Base-by-base conservation (phyloP, 2,329 filamentous ascomycete genomes). In the Paraphaeosphaeria minitans region DNA sequence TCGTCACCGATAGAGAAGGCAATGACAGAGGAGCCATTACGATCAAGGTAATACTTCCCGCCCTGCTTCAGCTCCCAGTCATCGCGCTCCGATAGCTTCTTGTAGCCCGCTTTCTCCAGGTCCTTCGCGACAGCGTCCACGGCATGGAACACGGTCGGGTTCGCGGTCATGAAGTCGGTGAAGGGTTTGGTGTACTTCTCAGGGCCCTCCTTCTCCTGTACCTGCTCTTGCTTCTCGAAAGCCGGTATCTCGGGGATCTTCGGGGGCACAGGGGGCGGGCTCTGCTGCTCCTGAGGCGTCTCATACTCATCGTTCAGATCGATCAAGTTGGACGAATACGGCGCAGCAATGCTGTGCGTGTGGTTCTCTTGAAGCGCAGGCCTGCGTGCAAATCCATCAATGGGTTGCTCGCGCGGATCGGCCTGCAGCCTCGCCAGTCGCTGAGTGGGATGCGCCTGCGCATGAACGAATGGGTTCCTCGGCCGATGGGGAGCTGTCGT, bases 61-160 rank as follows among this genome's bases (percentile, higher is more conserved):
- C 93, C 93, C 16, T 85, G 82, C 73, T 90, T 80, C 56, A 98
- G 81, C 72, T 89, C 87, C 95, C 95, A 99, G 59, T 84, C 82
- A 61, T 93, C 88, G 49, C 94, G 88, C 72, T 94, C 86, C 7
- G 89, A 89, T n/a, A 93, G 84, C 85, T 90, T 88, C 60, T 83
- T 84, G 78, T 91, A 99, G 46, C 92, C 94, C 39, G 86, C 82
- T 41, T 86, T 83, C 62, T 84, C 82, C 49, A 97, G 84, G 70
- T 93, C 88, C 57, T 83, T 81, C 69, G 89, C 87, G 74, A 97
- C 92, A 67, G 92, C 86, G 58, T 87, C 85, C 29, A 97, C 93
- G 1, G 92, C 87, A 72, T 99, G 95, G 77, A 96, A 99, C 48
- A 97, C 86, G 9, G 95, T 98, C 0, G 95, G 95, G 73, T 97